These are phyloP conservation scores for Eucalyptus coolabah DNA, from an alignment of 345 rosid genomes.

Conservation along the genomic window DNA sequence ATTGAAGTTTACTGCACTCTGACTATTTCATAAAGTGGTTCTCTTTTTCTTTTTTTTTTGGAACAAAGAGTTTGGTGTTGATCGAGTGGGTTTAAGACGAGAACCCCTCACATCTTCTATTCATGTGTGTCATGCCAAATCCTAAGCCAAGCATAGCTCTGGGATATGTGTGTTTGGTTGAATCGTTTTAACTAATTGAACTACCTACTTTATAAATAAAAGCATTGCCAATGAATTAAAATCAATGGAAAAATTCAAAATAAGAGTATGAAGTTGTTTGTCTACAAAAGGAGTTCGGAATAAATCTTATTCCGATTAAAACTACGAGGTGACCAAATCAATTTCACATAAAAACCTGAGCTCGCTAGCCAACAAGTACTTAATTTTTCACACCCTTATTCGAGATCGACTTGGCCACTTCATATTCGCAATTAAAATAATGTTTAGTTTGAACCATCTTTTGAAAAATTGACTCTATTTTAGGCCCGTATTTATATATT, in stretches of 20 bases:
- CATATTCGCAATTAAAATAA: not conserved
- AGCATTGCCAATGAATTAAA: no score
- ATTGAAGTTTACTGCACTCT: fast-evolving
- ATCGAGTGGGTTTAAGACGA: not conserved
- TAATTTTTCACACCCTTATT: not conserved
- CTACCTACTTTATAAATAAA: not conserved
- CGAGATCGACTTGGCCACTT: no score
- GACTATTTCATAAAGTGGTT: no score
- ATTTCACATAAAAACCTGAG: not conserved
- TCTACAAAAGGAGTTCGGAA: no score
- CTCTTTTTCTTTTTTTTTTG: fast-evolving
- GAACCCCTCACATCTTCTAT: no score
- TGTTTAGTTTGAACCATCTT: not conserved
- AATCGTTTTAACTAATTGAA: not conserved
- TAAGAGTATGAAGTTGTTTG: fast-evolving
- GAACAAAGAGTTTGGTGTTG: no score
- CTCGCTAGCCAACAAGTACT: not conserved
- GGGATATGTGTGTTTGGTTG: not conserved
- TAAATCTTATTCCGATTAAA: no score
- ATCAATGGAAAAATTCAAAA: no score
- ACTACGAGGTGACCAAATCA: not conserved
- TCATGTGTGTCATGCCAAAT: not conserved
- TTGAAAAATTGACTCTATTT: not conserved
- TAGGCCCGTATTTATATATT: fast-evolving
- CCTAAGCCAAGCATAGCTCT: not conserved